Conservation (phyloP, 2,329 filamentous ascomycete genomes). For the Neospermospora avenae region DNA sequence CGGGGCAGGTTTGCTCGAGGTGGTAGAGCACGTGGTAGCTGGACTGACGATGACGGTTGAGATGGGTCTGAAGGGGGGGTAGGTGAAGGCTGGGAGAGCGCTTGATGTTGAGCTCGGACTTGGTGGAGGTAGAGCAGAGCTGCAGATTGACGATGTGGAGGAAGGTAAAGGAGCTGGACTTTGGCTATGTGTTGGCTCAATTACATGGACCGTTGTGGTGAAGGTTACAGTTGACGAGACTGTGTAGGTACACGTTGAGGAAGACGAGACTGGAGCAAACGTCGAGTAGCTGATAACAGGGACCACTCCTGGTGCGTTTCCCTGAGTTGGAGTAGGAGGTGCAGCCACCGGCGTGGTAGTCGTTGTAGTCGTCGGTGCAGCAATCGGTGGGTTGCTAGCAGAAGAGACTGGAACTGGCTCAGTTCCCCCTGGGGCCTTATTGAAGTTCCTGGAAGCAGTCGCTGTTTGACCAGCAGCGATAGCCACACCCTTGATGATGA, state of each 20-base stretch:
- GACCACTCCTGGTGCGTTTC: too few species aligned
- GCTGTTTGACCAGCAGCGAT: conserved; percentile 31
- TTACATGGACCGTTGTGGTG: conserved; percentile 3
- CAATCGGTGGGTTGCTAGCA: too few species aligned
- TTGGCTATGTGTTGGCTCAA: neutral
- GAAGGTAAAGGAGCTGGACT: neutral
- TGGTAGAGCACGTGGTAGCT: neutral
- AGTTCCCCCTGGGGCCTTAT: neutral
- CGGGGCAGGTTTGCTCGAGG: conserved; percentile 1
- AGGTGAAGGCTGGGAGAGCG: neutral
- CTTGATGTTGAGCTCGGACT: neutral
- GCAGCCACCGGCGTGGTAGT: too few species aligned
- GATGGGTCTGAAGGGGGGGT: neutral
- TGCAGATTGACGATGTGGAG: neutral
- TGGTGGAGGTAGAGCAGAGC: neutral
- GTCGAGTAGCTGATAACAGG: too few species aligned
- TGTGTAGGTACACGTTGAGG: too few species aligned
- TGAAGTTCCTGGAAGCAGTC: conserved; percentile 30
- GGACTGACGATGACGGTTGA: neutral
- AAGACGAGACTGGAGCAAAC: too few species aligned
- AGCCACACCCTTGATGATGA: conserved; percentile 50
- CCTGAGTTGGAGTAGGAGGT: too few species aligned
- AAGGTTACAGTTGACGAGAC: conserved; percentile 2
- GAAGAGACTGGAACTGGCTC: too few species aligned
- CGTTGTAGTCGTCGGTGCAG: too few species aligned